These are phyloP conservation scores for Penicillium corylophilum DNA, from an alignment of 2,329 filamentous ascomycete species.

Conservation along the genomic window DNA sequence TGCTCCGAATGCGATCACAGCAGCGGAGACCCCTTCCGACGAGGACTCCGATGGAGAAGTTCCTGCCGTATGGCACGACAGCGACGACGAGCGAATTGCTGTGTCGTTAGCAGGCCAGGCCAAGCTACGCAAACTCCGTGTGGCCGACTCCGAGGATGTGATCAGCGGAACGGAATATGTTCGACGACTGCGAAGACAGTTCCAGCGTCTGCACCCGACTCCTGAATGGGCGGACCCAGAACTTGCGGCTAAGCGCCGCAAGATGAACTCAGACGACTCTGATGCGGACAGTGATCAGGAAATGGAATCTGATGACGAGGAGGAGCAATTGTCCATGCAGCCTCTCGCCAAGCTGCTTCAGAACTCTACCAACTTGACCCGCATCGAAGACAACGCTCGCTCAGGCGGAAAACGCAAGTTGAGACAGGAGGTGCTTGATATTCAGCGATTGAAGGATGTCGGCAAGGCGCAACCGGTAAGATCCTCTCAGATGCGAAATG, in stretches of 20 bases:
- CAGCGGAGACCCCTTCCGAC: slow-evolving; percentile 41
- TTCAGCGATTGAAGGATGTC: slow-evolving; percentile 85
- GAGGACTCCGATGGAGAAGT: slow-evolving; percentile 32
- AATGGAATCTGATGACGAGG: slow-evolving; percentile 57
- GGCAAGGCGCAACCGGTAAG: slow-evolving; percentile 68
- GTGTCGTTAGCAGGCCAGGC: slow-evolving; percentile 77
- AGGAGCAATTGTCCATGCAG: slow-evolving; percentile 64
- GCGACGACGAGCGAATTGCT: slow-evolving; percentile 84
- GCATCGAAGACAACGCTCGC: slow-evolving; percentile 47
- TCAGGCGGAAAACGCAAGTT: slow-evolving; percentile 66
- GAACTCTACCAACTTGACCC: slow-evolving; percentile 66
- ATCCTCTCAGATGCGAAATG: slow-evolving; percentile 1
- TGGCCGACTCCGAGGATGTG: slow-evolving; percentile 78
- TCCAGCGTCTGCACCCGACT: slow-evolving; percentile 58
- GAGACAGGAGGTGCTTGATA: slow-evolving; percentile 83
- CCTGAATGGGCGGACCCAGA: slow-evolving; percentile 61
- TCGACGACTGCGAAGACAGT: slow-evolving; percentile 75
- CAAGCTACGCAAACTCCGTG: slow-evolving; percentile 77
- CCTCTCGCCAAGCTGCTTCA: slow-evolving; percentile 80
- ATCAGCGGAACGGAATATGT: slow-evolving; percentile 85
- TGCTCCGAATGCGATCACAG: slow-evolving; percentile 30
- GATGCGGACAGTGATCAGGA: slow-evolving; percentile 53
- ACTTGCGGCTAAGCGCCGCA: slow-evolving; percentile 49
- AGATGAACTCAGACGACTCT: slow-evolving; percentile 31
- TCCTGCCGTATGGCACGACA: slow-evolving; percentile 76